Evolutionary conservation across 495 filamentous ascomycete species (phyloP).

Genomic region (Tuber umbilicatum): DNA sequence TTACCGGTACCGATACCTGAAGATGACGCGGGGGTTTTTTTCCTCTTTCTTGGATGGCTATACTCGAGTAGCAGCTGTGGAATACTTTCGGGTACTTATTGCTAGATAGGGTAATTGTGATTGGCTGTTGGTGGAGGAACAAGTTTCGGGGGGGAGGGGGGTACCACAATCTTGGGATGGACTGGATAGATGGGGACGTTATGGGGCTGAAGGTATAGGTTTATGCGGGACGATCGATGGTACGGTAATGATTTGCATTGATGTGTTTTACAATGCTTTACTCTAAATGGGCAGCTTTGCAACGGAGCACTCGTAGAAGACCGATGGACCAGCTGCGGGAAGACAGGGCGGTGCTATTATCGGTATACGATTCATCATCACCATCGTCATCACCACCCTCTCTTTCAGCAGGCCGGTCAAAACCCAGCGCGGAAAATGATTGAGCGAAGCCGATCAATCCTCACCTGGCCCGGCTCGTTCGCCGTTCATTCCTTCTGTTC

Average conservation of each 20-base stretch:
- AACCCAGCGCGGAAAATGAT: neutral
- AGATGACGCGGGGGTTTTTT: neutral
- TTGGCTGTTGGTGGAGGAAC: neutral
- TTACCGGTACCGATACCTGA: no score
- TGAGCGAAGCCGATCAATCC: neutral
- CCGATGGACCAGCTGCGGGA: neutral
- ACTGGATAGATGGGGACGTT: neutral
- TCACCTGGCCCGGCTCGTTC: neutral
- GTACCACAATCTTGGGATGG: no score
- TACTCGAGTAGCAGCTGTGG: no score
- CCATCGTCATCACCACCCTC: neutral
- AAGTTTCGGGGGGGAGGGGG: no score
- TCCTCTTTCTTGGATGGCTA: no score
- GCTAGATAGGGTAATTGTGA: neutral
- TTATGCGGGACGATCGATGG: neutral
- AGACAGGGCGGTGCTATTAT: neutral
- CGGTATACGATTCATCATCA: neutral
- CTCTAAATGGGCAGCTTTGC: neutral
- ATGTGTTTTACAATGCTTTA: neutral
- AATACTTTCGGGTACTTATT: neutral
- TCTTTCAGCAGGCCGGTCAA: neutral
- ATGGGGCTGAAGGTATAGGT: neutral
- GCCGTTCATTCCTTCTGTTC: neutral
- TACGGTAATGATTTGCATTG: neutral
- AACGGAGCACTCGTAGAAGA: neutral